Percentiles rank a stretch among this genome's conserved stretches.
Conservation (phyloP, 139 green algal genomes). For the Pseudopediastrum boryanum region DNA sequence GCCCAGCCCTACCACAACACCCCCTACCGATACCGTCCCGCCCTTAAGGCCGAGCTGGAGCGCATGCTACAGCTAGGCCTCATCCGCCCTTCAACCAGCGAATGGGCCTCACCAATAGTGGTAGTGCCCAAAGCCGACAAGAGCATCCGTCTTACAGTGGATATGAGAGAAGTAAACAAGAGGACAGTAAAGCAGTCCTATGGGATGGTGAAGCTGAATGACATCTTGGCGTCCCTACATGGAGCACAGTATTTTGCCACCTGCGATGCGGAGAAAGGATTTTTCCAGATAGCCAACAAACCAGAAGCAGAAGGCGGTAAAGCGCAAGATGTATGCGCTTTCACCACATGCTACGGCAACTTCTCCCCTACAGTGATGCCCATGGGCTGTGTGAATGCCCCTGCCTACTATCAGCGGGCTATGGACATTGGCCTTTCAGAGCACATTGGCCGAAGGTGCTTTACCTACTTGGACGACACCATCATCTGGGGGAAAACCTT, state of each 20-base stretch:
- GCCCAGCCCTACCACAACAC: no score
- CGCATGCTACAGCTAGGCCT: not conserved
- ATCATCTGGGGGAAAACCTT: not conserved
- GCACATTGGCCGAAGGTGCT: not conserved
- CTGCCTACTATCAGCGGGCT: not conserved
- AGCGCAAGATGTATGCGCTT: no score
- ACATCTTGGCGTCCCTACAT: no score
- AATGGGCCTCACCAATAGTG: not conserved
- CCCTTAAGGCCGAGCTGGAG: no score
- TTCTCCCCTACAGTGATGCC: not conserved
- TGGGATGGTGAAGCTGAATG: no score
- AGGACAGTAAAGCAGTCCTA: not conserved
- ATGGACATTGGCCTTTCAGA: not conserved
- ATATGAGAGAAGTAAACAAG: not conserved
- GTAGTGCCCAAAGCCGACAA: not conserved
- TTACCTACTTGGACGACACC: not conserved
- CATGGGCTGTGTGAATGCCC: not conserved
- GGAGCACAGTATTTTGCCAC: no score
- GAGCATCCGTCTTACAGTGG: not conserved
- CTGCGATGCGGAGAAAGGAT: no score
- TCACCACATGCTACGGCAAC: not conserved
- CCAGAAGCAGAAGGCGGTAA: no score
- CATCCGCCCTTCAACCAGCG: not conserved
- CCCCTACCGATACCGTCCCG: no score
- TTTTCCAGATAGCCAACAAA: no score